Percentiles rank a stretch among this genome's conserved stretches.
These are phyloP conservation scores for Podospora sp. DNA, from an alignment of 495 filamentous ascomycete species.

Conservation along the genomic window DNA sequence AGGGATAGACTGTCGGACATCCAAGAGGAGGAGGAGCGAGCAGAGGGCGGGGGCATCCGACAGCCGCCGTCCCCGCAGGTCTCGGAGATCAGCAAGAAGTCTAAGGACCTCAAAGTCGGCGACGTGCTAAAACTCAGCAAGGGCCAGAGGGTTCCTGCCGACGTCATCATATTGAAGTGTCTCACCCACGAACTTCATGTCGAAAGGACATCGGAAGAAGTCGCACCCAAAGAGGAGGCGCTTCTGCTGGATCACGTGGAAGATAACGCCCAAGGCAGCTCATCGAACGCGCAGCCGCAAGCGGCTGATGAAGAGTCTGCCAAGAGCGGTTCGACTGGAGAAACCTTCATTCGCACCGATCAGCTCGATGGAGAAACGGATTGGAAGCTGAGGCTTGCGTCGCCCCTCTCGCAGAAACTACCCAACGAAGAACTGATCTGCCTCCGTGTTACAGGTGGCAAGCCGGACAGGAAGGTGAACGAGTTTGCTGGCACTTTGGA, in stretches of 20 bases:
- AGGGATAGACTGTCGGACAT: constrained; percentile 54
- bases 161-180: constrained; percentile 91
- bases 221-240: constrained; percentile 32
- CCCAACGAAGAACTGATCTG: constrained; percentile 67
- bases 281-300: constrained; percentile 9
- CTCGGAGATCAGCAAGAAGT: constrained; percentile 72
- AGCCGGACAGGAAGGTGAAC: constrained; percentile 89
- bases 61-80: constrained; percentile 47
- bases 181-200: constrained; percentile 62
- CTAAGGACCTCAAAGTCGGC: constrained; percentile 89
- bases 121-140: constrained; percentile 91
- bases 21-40: constrained; percentile 57
- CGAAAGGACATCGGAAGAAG: constrained; percentile 33
- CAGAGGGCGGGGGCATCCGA: constrained; percentile 43
- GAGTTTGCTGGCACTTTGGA: constrained; percentile 89
- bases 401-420: constrained; percentile 76
- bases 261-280: constrained; percentile 31
- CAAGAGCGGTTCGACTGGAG: constrained; percentile 58
- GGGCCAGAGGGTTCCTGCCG: constrained; percentile 88
- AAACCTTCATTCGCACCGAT: constrained; percentile 96
- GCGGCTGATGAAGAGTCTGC: constrained; percentile 16
- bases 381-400: constrained; percentile 93
- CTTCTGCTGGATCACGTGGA: constrained; percentile 47
- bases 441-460: constrained; percentile 77
- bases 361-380: constrained; percentile 98